Percentiles rank a stretch among this genome's conserved stretches.
Evolutionary conservation across 2,329 filamentous ascomycete species (phyloP).

Genomic region (Elsinoe batatas): DNA sequence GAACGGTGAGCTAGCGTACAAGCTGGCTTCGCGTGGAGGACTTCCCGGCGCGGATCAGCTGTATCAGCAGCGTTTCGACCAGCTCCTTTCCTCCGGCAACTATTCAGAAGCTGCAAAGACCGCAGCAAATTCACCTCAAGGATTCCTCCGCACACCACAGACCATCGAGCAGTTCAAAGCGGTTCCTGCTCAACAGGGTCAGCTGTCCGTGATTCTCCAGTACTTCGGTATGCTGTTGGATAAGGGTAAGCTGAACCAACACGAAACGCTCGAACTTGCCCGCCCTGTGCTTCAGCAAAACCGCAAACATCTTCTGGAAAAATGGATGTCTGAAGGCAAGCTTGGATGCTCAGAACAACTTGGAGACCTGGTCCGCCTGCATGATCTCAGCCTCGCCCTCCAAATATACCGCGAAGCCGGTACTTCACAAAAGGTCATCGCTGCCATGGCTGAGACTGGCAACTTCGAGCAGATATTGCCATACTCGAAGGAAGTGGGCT

Average conservation of each 20-base stretch:
- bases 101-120: slow-evolving; percentile 88
- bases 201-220: slow-evolving; percentile 89
- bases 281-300: slow-evolving; percentile 87
- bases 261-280: slow-evolving; percentile 89
- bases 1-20: slow-evolving; percentile 86
- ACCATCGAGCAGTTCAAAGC: slow-evolving; percentile 96
- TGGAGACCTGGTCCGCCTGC: slow-evolving; percentile 82
- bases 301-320: slow-evolving; percentile 90
- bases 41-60: slow-evolving; percentile 89
- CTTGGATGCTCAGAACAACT: slow-evolving; percentile 92
- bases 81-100: slow-evolving; percentile 67
- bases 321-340: slow-evolving; percentile 96
- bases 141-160: slow-evolving; percentile 86
- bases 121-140: slow-evolving; percentile 89
- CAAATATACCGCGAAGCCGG: slow-evolving; percentile 86
- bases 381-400: slow-evolving; percentile 81
- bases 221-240: slow-evolving; percentile 97
- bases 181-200: slow-evolving; percentile 66
- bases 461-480: slow-evolving; percentile 96
- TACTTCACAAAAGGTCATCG: slow-evolving; percentile 85
- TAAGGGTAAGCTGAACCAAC: slow-evolving; percentile 83
- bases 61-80: slow-evolving; percentile 87
- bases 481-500: slow-evolving; percentile 75
- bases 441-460: slow-evolving; percentile 86
- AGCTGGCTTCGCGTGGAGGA: slow-evolving; percentile 87